Percentiles rank a stretch among this genome's conserved stretches.
phyloP scores from a whole-genome alignment of 805 yeast species.

The Yarrowia sp. region DNA sequence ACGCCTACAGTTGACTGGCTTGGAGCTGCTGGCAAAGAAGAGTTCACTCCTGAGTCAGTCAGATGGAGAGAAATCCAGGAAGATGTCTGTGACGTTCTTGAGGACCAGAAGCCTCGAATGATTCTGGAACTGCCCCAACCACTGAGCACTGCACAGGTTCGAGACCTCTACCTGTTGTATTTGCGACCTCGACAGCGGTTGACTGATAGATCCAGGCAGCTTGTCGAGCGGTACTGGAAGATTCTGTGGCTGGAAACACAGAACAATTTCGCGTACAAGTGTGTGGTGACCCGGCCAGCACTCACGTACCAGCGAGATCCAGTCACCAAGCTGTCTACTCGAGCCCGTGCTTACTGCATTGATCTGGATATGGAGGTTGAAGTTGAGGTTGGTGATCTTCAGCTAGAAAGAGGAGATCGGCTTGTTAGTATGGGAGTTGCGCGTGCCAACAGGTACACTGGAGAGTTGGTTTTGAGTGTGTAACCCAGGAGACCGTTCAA shows the following conservation, averaged over 20 bases:
- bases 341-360: constrained; percentile 57
- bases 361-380: constrained; percentile 59
- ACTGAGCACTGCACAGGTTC: background rate
- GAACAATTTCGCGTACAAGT: constrained; percentile 29
- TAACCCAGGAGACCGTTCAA: constrained; percentile 36
- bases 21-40: background rate
- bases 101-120: background rate
- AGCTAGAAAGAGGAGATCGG: constrained; percentile 55
- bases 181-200: constrained; percentile 23
- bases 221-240: constrained; percentile 31
- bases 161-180: background rate
- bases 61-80: constrained; percentile 13
- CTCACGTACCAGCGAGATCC: constrained; percentile 20
- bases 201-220: constrained; percentile 14
- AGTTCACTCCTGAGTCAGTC: constrained; percentile 3
- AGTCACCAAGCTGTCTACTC: constrained; percentile 10
- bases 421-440: constrained; percentile 57
- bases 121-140: constrained; percentile 27
- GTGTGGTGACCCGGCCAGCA: constrained; percentile 31
- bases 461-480: constrained; percentile 53
- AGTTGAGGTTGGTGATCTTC: constrained; percentile 47
- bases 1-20: constrained; percentile 32
- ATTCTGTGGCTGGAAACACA: constrained; percentile 29
- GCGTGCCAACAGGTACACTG: constrained; percentile 54
- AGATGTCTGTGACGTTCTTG: background rate